Percentiles rank a stretch among this genome's conserved stretches.
Conservation (phyloP, 2,329 filamentous ascomycete genomes). For the Pyrenophora tritici-repentis region DNA sequence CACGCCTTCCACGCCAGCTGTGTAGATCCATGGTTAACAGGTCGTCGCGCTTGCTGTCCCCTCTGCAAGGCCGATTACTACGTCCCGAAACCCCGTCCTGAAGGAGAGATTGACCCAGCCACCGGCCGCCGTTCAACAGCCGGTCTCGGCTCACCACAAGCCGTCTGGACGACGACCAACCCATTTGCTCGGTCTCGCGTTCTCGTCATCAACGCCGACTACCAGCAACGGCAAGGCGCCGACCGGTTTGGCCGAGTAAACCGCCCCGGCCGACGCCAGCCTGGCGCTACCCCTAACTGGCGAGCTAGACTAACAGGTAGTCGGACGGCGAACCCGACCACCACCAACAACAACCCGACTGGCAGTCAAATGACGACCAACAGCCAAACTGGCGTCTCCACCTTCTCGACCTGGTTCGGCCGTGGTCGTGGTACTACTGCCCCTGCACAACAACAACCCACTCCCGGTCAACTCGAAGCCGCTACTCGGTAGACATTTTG, state of each 20-base stretch:
- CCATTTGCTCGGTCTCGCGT: slow-evolving; percentile 43
- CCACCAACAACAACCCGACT: no score
- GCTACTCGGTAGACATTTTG: slow-evolving; percentile 35
- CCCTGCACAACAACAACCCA: slow-evolving; percentile 27
- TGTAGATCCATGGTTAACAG: slow-evolving; percentile 95
- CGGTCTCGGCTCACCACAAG: slow-evolving; percentile 39
- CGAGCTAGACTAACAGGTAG: slow-evolving; percentile 26
- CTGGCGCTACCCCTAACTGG: slow-evolving; percentile 30
- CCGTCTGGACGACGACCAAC: slow-evolving; percentile 40
- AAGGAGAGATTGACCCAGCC: slow-evolving; percentile 50
- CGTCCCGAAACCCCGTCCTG: slow-evolving; percentile 82
- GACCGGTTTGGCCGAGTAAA: slow-evolving; percentile 30
- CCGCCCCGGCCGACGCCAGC: slow-evolving; percentile 34
- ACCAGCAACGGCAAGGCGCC: slow-evolving; percentile 16
- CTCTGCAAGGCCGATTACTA: slow-evolving; percentile 99
- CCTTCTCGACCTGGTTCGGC: slow-evolving; percentile 36
- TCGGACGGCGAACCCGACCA: slow-evolving; percentile 1
- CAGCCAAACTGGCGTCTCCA: slow-evolving; percentile 17
- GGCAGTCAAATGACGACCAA: slow-evolving; percentile 17
- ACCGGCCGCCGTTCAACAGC: slow-evolving; percentile 37
- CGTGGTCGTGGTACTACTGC: slow-evolving; percentile 28
- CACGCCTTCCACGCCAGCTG: slow-evolving; percentile 97
- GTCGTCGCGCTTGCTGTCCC: slow-evolving; percentile 90
- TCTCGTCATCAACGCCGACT: slow-evolving; percentile 27
- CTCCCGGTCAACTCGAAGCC: slow-evolving; percentile 46